These are phyloP conservation scores for Pseudonitzschia multistriata DNA, from an alignment of 108 stramenopile genomes.

Conservation along the genomic window DNA sequence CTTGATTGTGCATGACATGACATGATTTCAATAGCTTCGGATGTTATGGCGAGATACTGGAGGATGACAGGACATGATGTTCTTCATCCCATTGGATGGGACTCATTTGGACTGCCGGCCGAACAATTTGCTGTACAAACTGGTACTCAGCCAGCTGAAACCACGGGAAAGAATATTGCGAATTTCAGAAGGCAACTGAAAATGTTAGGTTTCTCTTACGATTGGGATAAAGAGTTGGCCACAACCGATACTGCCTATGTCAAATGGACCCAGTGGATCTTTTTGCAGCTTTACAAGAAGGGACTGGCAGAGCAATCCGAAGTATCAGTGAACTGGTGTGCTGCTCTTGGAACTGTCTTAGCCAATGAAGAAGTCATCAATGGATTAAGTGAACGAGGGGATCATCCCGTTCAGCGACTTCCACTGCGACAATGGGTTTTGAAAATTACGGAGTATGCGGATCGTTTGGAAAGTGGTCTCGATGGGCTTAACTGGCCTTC, in stretches of 20 bases:
- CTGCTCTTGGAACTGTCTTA: constrained; percentile 94
- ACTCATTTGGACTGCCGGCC: constrained; percentile 99
- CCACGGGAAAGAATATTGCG: constrained; percentile 91
- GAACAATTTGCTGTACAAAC: constrained; percentile 99
- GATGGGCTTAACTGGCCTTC: constrained; percentile 92
- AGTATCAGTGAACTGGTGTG: constrained; percentile 97
- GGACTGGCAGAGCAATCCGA: constrained; percentile 89
- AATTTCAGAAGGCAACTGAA: constrained; percentile 95
- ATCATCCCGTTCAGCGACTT: constrained; percentile 87
- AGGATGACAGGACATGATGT: constrained; percentile 96
- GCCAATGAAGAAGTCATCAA: constrained; percentile 98
- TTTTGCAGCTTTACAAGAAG: constrained; percentile 85
- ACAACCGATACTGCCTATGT: constrained; percentile 95
- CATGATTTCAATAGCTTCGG: constrained; percentile 72
- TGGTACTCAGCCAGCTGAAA: constrained; percentile 92
- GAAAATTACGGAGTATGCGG: constrained; percentile 96
- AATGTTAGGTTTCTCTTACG: constrained; percentile 95
- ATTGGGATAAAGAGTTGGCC: constrained; percentile 96
- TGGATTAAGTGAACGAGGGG: constrained; percentile 93
- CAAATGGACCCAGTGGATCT: constrained; percentile 99
- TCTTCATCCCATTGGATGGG: constrained; percentile 99
- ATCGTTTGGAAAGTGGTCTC: constrained; percentile 88
- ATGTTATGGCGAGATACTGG: constrained; percentile 97
- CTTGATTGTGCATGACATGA: not conserved
- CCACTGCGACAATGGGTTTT: constrained; percentile 96